phyloP scores from a whole-genome alignment of 129 eudicot genomes.

The Saussurea involucrata region DNA sequence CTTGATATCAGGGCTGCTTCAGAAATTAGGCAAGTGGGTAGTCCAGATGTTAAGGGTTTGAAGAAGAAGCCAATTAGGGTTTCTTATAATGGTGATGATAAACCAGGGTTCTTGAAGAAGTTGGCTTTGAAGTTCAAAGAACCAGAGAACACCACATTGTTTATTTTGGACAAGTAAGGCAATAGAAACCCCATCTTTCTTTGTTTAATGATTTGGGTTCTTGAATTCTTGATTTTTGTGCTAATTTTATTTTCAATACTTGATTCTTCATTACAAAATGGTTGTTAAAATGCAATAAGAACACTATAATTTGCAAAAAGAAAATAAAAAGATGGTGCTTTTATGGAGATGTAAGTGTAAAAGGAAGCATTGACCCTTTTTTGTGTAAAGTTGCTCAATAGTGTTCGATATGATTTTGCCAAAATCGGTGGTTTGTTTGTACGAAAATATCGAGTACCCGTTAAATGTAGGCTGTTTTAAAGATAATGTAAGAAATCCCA shows the following conservation, averaged over 20 bases:
- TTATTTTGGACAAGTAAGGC: slow-evolving; percentile 88
- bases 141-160: slow-evolving; percentile 87
- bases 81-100: slow-evolving; percentile 76
- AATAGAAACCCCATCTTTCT: not conserved
- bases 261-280: not conserved
- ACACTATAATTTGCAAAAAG: not conserved
- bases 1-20: slow-evolving; percentile 67
- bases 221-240: not conserved
- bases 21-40: slow-evolving; percentile 59
- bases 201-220: not conserved
- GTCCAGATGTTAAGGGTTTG: slow-evolving; percentile 70
- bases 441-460: not conserved
- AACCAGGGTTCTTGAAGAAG: slow-evolving; percentile 87
- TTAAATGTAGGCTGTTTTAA: not conserved
- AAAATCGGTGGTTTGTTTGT: not conserved
- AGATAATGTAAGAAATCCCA: not conserved
- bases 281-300: not conserved
- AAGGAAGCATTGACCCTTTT: not conserved
- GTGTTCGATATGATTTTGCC: not conserved
- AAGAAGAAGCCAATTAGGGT: slow-evolving; percentile 74
- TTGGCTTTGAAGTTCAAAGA: slow-evolving; percentile 71
- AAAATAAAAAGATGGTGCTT: not conserved
- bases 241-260: not conserved
- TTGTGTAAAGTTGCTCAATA: not conserved
- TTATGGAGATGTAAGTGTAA: not conserved